These are phyloP conservation scores for Auxenochlorella pyrenoidosa DNA, from an alignment of 139 green algal genomes.

Conservation along the genomic window DNA sequence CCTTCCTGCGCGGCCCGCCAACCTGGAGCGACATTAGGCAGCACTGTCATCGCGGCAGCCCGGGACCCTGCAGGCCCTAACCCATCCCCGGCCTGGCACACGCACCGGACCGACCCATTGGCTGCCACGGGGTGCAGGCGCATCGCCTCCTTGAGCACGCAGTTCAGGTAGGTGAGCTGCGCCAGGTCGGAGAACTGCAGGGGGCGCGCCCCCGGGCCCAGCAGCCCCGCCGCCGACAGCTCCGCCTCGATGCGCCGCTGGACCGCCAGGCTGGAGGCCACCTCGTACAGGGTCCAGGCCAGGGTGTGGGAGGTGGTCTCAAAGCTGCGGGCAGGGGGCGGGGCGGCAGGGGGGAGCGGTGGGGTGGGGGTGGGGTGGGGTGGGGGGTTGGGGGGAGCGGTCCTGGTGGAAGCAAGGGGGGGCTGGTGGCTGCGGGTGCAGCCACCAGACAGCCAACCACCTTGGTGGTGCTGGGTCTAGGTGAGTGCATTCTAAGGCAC, in stretches of 20 bases:
- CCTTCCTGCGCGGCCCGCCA: too few relatives aligned
- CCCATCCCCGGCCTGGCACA: not conserved
- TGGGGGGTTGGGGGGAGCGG: too few relatives aligned
- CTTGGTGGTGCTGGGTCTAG: too few relatives aligned
- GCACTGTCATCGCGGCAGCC: too few relatives aligned
- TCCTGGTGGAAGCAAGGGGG: not conserved
- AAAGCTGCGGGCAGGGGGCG: not conserved
- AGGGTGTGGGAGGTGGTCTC: constrained; percentile 24
- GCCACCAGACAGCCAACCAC: not conserved
- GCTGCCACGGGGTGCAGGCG: constrained; percentile 25
- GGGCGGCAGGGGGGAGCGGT: not conserved
- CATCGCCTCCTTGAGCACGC: constrained; percentile 27
- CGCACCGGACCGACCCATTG: not conserved
- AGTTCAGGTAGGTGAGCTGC: constrained; percentile 13
- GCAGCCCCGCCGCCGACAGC: constrained; percentile 1
- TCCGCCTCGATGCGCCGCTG: not conserved
- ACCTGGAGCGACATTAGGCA: too few relatives aligned
- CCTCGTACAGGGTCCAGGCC: constrained; percentile 17
- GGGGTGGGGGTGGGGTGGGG: too few relatives aligned
- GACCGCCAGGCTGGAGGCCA: not conserved
- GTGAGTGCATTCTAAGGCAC: too few relatives aligned
- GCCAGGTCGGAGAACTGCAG: constrained; percentile 12
- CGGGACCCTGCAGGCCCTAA: too few relatives aligned
- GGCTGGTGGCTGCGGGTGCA: not conserved
- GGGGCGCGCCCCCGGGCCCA: constrained; percentile 5